Conservation (phyloP, 345 rosid genomes). For the Abelmoschus esculentus region DNA sequence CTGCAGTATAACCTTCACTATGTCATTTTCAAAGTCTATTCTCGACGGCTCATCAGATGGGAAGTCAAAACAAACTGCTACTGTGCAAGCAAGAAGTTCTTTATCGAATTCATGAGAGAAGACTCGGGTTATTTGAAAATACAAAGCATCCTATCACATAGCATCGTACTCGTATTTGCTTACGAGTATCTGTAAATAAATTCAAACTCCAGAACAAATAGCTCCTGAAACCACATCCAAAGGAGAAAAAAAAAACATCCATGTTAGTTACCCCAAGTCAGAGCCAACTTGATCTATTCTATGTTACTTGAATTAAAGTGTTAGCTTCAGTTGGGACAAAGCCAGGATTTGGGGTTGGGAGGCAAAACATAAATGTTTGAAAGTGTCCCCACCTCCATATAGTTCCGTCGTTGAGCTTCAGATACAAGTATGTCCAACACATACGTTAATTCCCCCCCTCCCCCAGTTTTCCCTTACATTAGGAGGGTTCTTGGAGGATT, state of each 20-base stretch:
- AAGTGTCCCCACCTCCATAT: too few species aligned
- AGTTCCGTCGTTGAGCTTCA: background rate
- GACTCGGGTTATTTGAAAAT: background rate
- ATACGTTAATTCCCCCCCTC: background rate
- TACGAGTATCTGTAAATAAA: background rate
- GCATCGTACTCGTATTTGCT: background rate
- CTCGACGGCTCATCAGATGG: background rate
- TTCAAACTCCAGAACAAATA: constrained; percentile 61
- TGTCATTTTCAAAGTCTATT: background rate
- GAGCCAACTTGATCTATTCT: background rate
- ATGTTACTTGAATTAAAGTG: too few species aligned
- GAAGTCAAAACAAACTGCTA: background rate
- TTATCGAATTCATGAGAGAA: background rate
- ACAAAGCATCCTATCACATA: background rate
- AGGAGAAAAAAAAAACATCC: background rate
- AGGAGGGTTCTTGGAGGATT: too few species aligned
- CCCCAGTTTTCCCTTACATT: too few species aligned
- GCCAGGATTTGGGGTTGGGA: too few species aligned
- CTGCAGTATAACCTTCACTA: background rate
- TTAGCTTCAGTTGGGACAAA: too few species aligned
- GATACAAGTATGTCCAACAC: background rate
- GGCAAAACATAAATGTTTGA: too few species aligned
- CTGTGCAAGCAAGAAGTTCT: background rate
- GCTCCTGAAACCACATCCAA: constrained; percentile 43
- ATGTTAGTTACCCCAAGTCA: background rate